Conservation (phyloP, 805 yeast genomes). For the Komagataella populi region DNA sequence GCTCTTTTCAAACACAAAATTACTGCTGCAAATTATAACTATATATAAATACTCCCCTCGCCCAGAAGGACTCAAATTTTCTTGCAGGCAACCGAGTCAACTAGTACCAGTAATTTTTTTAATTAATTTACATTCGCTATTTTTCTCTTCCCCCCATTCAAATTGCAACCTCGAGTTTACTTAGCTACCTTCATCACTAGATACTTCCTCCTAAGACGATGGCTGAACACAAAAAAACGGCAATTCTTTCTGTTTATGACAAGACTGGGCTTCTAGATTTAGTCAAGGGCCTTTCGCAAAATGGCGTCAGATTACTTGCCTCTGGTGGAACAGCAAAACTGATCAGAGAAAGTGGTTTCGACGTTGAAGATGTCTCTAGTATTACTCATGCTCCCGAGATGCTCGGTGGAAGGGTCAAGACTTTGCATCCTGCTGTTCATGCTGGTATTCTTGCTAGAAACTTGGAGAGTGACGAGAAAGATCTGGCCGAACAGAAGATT, state of each 20-base stretch:
- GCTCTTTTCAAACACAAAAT: background rate
- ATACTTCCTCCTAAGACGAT: slow-evolving; percentile 4
- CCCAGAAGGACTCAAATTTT: background rate
- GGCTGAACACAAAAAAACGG: slow-evolving; percentile 52
- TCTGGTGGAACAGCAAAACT: slow-evolving; percentile 95
- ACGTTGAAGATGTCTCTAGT: slow-evolving; percentile 88
- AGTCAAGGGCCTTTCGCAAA: slow-evolving; percentile 86
- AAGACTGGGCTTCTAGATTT: slow-evolving; percentile 92
- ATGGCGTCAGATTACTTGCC: slow-evolving; percentile 85
- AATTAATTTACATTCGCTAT: background rate
- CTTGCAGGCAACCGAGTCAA: background rate
- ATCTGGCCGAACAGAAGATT: slow-evolving; percentile 77
- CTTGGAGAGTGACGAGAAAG: slow-evolving; percentile 81
- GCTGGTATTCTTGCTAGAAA: slow-evolving; percentile 95
- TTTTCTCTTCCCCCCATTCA: background rate
- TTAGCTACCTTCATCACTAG: background rate
- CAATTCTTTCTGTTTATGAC: slow-evolving; percentile 93
- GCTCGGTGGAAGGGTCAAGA: slow-evolving; percentile 97
- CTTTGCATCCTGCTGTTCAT: slow-evolving; percentile 97
- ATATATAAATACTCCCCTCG: background rate
- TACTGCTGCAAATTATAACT: background rate
- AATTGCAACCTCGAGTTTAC: background rate
- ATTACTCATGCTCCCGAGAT: slow-evolving; percentile 98
- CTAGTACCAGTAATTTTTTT: background rate
- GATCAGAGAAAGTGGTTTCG: slow-evolving; percentile 95